Evolutionary conservation across 2,329 filamentous ascomycete species (phyloP), one percentile per base, ranked within the genome.

Genomic region (Aspergillus fischeri): DNA sequence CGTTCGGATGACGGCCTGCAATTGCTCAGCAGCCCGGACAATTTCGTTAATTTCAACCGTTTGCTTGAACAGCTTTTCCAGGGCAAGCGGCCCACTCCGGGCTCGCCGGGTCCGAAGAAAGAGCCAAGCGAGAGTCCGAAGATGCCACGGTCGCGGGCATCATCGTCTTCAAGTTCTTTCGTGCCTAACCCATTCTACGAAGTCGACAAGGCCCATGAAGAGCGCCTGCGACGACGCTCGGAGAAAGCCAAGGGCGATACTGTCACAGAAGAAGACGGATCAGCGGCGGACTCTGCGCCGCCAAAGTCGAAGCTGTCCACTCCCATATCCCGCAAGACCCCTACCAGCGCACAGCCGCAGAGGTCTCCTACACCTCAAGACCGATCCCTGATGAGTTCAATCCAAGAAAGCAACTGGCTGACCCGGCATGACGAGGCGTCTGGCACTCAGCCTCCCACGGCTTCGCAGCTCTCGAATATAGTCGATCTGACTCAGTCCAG

Each of bases 401-500:
- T 62, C 17, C 52, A 58, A 7, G 60, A 60, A 4, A 58, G 51
- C 32, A 44, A 56, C 49, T 48, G n/a, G 44, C 55, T 32, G 45
- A 52, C 10, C 14, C 25, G 28, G 10, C 27, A 45, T 25, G 42
- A 44, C 48, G 20, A 55, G 47, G 28, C 32, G 28, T 49, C 45
- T 51, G 21, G 44, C 44, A 17, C 14, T 35, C 49, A 14, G 42
- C 29, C 29, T 54, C 63, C 27, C 53, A 58, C 24, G 47, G 59
- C 35, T 61, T 67, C 27, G 61, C 14, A 9, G 29, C 47, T 47
- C 21, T 47, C 44, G 20, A 47, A 66, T 41, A 52, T 75, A 29
- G 67, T 76, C 32, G 75, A 76, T 55, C 60, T 77, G 47, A 77
- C 75, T 8, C 61, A 67, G n/a, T 71, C 70, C 11, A 77, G 73